Conservation (phyloP, 2,329 filamentous ascomycete species). For the Metarhizium album region DNA sequence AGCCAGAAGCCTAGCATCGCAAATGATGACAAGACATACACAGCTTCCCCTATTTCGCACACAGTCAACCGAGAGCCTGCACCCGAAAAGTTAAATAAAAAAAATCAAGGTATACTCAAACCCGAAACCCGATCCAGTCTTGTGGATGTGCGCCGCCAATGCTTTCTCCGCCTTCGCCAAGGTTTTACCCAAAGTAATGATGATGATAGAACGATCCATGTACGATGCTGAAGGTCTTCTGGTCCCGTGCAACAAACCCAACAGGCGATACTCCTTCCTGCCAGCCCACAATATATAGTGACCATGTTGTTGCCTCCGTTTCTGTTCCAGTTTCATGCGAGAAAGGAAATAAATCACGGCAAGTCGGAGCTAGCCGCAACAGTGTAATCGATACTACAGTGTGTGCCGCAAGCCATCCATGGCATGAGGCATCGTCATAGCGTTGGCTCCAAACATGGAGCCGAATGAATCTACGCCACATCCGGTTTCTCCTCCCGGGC, state of each 20-base stretch:
- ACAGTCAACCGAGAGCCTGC: not conserved
- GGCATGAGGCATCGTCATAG: slow-evolving; percentile 26
- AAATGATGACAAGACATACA: not conserved
- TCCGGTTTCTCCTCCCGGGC: slow-evolving; percentile 21
- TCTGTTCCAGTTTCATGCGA: not conserved
- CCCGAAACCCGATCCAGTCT: not conserved
- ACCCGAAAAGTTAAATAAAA: not conserved
- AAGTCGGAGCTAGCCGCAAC: not conserved
- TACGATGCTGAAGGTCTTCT: no score
- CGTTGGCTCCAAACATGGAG: slow-evolving; percentile 32
- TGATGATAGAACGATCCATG: no score
- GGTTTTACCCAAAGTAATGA: no score
- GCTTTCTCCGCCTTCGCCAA: not conserved
- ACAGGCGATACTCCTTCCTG: no score
- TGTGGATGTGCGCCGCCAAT: not conserved
- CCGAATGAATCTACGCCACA: slow-evolving; percentile 34
- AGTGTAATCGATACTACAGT: slow-evolving; percentile 12
- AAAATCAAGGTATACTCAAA: not conserved
- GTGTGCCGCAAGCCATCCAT: slow-evolving; percentile 22
- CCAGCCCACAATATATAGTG: no score
- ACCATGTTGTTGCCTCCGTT: no score
- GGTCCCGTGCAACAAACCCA: no score
- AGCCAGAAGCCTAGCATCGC: not conserved
- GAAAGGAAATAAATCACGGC: not conserved
- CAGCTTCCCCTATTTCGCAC: not conserved